Conservation (phyloP, 495 filamentous ascomycete species). For the Chaetomium tenue region DNA sequence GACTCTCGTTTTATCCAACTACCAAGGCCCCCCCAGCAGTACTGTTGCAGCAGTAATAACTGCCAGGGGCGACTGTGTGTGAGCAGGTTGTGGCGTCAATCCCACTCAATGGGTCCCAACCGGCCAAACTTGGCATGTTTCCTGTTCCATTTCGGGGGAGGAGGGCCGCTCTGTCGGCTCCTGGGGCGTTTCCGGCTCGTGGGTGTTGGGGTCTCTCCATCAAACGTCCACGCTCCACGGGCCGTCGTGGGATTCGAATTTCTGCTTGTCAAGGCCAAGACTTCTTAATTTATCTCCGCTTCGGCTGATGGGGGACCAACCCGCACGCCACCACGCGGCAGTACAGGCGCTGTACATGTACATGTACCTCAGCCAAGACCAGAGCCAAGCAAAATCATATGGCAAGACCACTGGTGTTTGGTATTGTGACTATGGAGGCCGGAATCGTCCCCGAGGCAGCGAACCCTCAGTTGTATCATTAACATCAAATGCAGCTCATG, state of each 20-base stretch:
- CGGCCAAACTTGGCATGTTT: no score
- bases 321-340: not conserved
- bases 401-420: not conserved
- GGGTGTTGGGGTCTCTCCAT: no score
- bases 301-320: not conserved
- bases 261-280: not conserved
- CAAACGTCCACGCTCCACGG: not conserved
- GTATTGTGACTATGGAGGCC: not conserved
- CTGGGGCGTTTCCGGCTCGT: not conserved
- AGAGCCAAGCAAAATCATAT: not conserved
- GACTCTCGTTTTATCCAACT: not conserved
- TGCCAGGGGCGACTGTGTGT: not conserved
- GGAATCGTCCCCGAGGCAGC: not conserved
- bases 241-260: not conserved
- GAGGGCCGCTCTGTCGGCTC: not conserved
- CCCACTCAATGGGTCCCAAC: not conserved
- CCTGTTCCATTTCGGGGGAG: not conserved
- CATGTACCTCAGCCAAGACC: not conserved
- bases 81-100: constrained; percentile 10
- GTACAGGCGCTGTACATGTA: not conserved
- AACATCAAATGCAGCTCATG: not conserved
- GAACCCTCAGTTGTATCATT: not conserved
- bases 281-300: not conserved
- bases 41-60: not conserved
- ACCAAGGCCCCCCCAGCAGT: not conserved